phyloP scores from a whole-genome alignment of 176 grass and related monocot species.

The Echinochloa phyllopogon region DNA sequence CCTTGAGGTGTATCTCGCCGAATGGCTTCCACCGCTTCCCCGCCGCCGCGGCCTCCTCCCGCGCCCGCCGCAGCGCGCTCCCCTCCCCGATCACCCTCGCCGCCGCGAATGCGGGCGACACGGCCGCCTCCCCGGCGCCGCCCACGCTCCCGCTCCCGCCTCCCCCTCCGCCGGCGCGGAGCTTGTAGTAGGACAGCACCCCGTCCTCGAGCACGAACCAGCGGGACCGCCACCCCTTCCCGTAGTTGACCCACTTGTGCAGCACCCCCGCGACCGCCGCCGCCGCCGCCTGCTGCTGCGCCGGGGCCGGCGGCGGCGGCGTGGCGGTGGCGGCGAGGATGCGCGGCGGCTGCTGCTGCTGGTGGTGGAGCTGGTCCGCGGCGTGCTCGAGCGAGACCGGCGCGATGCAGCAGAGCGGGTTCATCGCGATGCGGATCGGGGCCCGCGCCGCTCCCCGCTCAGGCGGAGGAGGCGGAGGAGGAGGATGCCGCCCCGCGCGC shows the following conservation, averaged over 20 bases:
- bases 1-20: constrained; percentile 97
- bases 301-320: not conserved
- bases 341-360: constrained; percentile 37
- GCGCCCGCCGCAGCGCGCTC: constrained; percentile 20
- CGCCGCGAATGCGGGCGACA: constrained; percentile 14
- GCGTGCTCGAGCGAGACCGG: constrained; percentile 72
- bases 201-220: constrained; percentile 91
- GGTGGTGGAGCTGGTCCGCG: constrained; percentile 22
- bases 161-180: constrained; percentile 57
- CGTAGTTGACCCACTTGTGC: constrained; percentile 99
- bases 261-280: constrained; percentile 61
- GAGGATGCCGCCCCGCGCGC: not conserved
- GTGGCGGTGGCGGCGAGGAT: constrained; percentile 32
- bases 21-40: constrained; percentile 86
- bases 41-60: constrained; percentile 40
- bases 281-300: not conserved
- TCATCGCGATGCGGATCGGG: constrained; percentile 55
- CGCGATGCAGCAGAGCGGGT: constrained; percentile 90
- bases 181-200: constrained; percentile 91
- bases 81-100: constrained; percentile 82
- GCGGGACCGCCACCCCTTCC: constrained; percentile 85
- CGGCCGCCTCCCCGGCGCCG: not conserved
- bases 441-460: not conserved
- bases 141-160: constrained; percentile 45
- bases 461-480: not conserved